phyloP scores from a whole-genome alignment of 768 basidiomycete species.

The Hygrophorus pudorinus region DNA sequence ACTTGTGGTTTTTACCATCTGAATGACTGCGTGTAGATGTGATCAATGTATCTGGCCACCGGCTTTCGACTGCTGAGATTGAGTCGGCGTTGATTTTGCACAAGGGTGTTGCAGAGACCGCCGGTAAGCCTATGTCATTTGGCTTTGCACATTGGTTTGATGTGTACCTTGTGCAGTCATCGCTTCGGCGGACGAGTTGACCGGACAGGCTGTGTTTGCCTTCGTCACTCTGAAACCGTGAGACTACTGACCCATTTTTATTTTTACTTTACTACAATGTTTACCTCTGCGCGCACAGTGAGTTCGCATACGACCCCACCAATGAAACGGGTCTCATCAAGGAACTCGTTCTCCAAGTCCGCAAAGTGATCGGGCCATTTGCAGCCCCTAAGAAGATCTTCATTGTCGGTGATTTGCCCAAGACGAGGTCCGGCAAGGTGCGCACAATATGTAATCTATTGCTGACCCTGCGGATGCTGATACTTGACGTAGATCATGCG shows the following conservation, averaged over 20 bases:
- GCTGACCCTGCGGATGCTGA: neutral
- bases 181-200: slow-evolving; percentile 77
- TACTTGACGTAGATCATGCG: slow-evolving; percentile 67
- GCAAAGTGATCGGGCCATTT: slow-evolving; percentile 97
- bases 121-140: slow-evolving; percentile 29
- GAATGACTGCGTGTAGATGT: slow-evolving; percentile 46
- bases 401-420: slow-evolving; percentile 78
- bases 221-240: slow-evolving; percentile 94
- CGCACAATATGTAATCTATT: slow-evolving; percentile 10
- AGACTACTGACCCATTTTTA: slow-evolving; percentile 19
- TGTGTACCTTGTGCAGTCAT: slow-evolving; percentile 38
- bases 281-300: slow-evolving; percentile 27
- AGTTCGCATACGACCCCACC: slow-evolving; percentile 66
- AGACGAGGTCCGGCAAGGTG: slow-evolving; percentile 93
- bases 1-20: neutral
- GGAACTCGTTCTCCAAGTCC: slow-evolving; percentile 89
- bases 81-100: slow-evolving; percentile 94
- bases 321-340: slow-evolving; percentile 68
- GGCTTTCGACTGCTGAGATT: slow-evolving; percentile 95
- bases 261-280: neutral
- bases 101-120: slow-evolving; percentile 93
- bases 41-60: slow-evolving; percentile 97
- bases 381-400: slow-evolving; percentile 92
- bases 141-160: neutral
- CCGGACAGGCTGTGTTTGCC: slow-evolving; percentile 88